A percentile compares a stretch with the other conserved stretches of the same genome.
Evolutionary conservation across 192 early-diverging fungal genomes (phyloP).

Genomic region (Podila horticola): DNA sequence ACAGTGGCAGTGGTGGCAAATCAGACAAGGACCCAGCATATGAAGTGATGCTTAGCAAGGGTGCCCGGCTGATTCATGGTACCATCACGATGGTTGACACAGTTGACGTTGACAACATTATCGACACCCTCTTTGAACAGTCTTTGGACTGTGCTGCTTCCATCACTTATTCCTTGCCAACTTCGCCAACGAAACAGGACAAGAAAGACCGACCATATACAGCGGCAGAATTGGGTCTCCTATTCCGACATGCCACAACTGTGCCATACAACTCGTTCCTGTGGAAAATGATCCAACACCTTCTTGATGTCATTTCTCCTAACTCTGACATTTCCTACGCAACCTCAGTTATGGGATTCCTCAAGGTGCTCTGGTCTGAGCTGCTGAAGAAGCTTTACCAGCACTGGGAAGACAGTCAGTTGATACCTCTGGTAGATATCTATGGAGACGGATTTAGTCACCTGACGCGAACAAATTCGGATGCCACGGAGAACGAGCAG

Average conservation of each 20-base stretch:
- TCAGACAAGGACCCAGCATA: conserved; percentile 10
- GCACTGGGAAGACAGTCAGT: conserved; percentile 69
- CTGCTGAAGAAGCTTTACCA: conserved; percentile 66
- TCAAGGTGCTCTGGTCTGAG: conserved; percentile 77
- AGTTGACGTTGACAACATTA: conserved; percentile 59
- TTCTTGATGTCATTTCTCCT: conserved; percentile 56
- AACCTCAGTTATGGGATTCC: conserved; percentile 69
- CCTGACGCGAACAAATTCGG: neutral
- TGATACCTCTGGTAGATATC: conserved; percentile 64
- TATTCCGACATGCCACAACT: conserved; percentile 53
- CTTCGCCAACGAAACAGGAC: neutral
- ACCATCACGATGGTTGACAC: conserved; percentile 50
- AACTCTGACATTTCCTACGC: conserved; percentile 51
- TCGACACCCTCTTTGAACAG: conserved; percentile 52
- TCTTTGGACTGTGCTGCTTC: neutral
- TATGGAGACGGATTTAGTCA: conserved; percentile 15
- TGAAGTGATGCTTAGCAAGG: conserved; percentile 29
- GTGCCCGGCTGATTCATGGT: conserved; percentile 28
- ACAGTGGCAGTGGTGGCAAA: conserved; percentile 29
- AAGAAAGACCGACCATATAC: conserved; percentile 24
- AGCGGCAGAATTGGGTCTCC: conserved; percentile 52
- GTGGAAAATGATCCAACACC: conserved; percentile 61
- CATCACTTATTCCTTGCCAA: neutral
- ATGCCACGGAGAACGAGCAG: neutral
- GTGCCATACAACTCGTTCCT: conserved; percentile 64